Conservation (phyloP, 2,329 filamentous ascomycete genomes). For the Harringtonia aguacate region DNA sequence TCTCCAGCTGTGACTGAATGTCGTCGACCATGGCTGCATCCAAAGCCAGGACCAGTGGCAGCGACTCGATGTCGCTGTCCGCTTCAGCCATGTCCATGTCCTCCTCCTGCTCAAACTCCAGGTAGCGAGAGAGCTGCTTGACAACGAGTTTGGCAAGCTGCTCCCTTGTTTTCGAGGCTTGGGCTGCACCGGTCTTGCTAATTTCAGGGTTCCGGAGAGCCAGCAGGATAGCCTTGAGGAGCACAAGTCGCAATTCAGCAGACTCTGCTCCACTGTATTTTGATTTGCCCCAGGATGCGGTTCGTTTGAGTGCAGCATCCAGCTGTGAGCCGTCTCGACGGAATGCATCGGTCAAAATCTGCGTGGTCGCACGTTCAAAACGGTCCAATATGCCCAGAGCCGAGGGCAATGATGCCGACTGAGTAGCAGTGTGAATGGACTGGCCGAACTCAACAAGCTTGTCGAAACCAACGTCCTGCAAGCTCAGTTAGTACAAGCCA, state of each 20-base stretch:
- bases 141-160: slow-evolving; percentile 1
- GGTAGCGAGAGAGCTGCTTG: background rate
- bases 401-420: background rate
- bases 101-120: slow-evolving; percentile 3
- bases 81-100: slow-evolving; percentile 1
- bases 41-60: slow-evolving; percentile 14
- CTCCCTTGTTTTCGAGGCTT: background rate
- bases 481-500: slow-evolving; percentile 7
- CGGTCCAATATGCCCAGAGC: slow-evolving; percentile 5
- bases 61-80: background rate
- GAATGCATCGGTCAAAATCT: background rate
- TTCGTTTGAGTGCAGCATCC: background rate
- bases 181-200: background rate
- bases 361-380: slow-evolving; percentile 1
- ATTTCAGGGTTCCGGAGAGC: background rate
- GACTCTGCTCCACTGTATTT: background rate
- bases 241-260: background rate
- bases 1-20: slow-evolving; percentile 7
- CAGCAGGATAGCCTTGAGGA: background rate
- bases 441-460: slow-evolving; percentile 22
- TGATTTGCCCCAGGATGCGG: no score
- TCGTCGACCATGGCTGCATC: slow-evolving; percentile 13
- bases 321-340: no score
- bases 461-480: slow-evolving; percentile 27
- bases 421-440: background rate